Evolutionary conservation across 2,329 filamentous ascomycete species (phyloP).

Genomic region (Phaeosphaeriaceae sp.): DNA sequence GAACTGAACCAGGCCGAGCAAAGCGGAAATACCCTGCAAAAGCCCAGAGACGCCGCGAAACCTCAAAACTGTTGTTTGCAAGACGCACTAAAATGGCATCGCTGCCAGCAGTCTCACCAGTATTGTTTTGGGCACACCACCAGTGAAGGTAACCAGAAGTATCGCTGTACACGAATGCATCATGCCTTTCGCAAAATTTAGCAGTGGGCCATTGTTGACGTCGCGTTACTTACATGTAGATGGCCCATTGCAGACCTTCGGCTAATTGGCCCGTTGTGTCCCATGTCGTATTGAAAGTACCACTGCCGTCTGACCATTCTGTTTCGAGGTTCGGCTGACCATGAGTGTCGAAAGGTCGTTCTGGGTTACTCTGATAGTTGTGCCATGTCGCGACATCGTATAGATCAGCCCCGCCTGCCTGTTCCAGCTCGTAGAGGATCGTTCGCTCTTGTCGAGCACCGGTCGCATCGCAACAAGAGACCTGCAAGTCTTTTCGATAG

Average conservation of each 20-base stretch:
- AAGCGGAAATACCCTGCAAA: slow-evolving; percentile 47
- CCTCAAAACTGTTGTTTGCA: slow-evolving; percentile 32
- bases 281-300: slow-evolving; percentile 48
- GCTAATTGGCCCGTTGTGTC: slow-evolving; percentile 53
- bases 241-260: slow-evolving; percentile 63
- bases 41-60: slow-evolving; percentile 46
- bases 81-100: slow-evolving; percentile 26
- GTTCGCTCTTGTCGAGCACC: slow-evolving; percentile 28
- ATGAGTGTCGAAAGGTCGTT: slow-evolving; percentile 49
- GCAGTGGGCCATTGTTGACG: slow-evolving; percentile 54
- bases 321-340: slow-evolving; percentile 57
- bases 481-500: slow-evolving; percentile 38
- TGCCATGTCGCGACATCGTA: slow-evolving; percentile 50
- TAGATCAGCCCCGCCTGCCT: slow-evolving; percentile 43
- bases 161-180: slow-evolving; percentile 11
- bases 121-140: slow-evolving; percentile 49
- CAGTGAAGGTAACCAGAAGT: slow-evolving; percentile 61
- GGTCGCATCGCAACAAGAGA: slow-evolving; percentile 53
- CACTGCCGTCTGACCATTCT: slow-evolving; percentile 56
- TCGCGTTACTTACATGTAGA: slow-evolving; percentile 53
- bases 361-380: slow-evolving; percentile 50
- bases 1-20: slow-evolving; percentile 44
- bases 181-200: neutral
- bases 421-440: slow-evolving; percentile 32
- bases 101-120: slow-evolving; percentile 29